A percentile compares a stretch with the other conserved stretches of the same genome.
phyloP scores from a whole-genome alignment of 352 stramenopile genomes.

The Phytophthora macrochlamydospora region DNA sequence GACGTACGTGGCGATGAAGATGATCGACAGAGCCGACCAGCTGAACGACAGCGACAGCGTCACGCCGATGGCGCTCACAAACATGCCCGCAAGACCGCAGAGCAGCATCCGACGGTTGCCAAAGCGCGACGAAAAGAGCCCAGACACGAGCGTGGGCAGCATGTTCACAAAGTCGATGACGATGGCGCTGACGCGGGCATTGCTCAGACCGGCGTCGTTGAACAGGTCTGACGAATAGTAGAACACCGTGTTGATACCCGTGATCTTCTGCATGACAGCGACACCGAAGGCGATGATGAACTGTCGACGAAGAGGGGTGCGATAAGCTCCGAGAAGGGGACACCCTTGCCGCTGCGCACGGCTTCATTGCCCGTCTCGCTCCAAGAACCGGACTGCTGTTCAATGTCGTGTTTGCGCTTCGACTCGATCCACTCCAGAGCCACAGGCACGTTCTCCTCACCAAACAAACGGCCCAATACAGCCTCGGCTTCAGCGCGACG shows the following conservation, averaged over 20 bases:
- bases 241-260: conserved; percentile 64
- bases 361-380: conserved; percentile 34
- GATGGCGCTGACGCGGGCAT: conserved; percentile 39
- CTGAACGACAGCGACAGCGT: conserved; percentile 41
- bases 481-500: conserved; percentile 40
- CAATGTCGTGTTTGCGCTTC: conserved; percentile 38
- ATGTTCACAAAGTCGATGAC: conserved; percentile 50
- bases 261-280: conserved; percentile 49
- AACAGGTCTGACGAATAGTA: conserved; percentile 64
- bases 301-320: conserved; percentile 30
- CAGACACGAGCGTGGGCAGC: conserved; percentile 36
- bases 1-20: conserved; percentile 45
- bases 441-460: conserved; percentile 40
- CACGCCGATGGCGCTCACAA: conserved; percentile 39
- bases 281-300: conserved; percentile 49
- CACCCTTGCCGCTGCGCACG: conserved; percentile 33
- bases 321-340: conserved; percentile 35
- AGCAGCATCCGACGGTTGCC: conserved; percentile 46
- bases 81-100: conserved; percentile 38
- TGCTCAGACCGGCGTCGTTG: conserved; percentile 37
- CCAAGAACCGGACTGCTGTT: conserved; percentile 34
- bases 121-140: conserved; percentile 35
- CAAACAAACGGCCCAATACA: conserved; percentile 40
- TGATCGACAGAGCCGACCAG: conserved; percentile 38
- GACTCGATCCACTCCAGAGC: conserved; percentile 48